These are phyloP conservation scores for Capsella bursapastoris DNA, from an alignment of 345 rosid species.

Conservation along the genomic window DNA sequence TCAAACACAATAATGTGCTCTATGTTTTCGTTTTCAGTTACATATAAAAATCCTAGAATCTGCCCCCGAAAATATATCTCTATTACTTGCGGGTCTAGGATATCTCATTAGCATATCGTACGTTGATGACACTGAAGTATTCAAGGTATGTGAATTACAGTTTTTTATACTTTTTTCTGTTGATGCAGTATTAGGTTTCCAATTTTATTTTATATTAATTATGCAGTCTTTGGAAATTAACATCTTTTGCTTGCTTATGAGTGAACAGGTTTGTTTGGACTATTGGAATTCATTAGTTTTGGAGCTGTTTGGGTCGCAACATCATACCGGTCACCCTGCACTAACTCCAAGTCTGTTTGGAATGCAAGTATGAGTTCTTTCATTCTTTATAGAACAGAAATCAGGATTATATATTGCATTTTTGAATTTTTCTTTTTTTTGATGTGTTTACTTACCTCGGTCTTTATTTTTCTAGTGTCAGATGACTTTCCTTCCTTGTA, in stretches of 20 bases:
- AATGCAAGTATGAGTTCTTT: slow-evolving; percentile 58
- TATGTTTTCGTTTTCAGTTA: slow-evolving; percentile 52
- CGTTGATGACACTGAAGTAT: slow-evolving; percentile 98
- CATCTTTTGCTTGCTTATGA: slow-evolving; percentile 30
- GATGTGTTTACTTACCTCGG: slow-evolving; percentile 30
- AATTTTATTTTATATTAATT: background rate
- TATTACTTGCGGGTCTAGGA: slow-evolving; percentile 77
- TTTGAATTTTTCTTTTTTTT: background rate
- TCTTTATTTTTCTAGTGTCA: slow-evolving; percentile 44
- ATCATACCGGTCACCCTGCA: slow-evolving; percentile 74
- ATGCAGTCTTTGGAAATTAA: slow-evolving; percentile 19
- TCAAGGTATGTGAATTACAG: slow-evolving; percentile 64
- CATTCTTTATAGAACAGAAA: background rate
- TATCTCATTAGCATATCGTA: slow-evolving; percentile 87
- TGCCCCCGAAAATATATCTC: slow-evolving; percentile 64
- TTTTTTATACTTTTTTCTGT: slow-evolving; percentile 5
- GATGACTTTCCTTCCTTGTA: slow-evolving; percentile 69
- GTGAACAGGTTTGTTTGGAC: slow-evolving; percentile 91
- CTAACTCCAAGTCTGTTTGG: slow-evolving; percentile 74
- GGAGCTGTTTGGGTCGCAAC: slow-evolving; percentile 76
- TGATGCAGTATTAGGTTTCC: slow-evolving; percentile 18
- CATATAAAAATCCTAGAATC: slow-evolving; percentile 84
- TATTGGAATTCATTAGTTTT: slow-evolving; percentile 92
- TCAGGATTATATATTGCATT: slow-evolving; percentile 10
- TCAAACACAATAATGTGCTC: slow-evolving; percentile 8